These are phyloP conservation scores for Picea glauca DNA, from an alignment of 75 land plant genomes.

Conservation along the genomic window DNA sequence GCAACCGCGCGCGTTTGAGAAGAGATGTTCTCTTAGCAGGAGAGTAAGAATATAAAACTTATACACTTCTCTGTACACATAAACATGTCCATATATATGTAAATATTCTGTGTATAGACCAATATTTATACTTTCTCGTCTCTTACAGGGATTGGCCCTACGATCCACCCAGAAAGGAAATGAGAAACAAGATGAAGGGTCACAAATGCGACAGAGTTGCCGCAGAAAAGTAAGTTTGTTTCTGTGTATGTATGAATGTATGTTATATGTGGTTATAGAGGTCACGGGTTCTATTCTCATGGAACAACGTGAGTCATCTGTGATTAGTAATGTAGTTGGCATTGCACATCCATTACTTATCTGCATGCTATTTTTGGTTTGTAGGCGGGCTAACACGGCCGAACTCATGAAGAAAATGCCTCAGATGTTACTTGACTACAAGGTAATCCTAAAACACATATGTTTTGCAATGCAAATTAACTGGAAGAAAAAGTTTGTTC, in stretches of 20 bases:
- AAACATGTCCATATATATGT: neutral
- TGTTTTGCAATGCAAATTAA: neutral
- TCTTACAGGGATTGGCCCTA: conserved; percentile 82
- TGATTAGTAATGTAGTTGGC: neutral
- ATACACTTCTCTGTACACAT: neutral
- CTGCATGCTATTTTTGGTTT: conserved; percentile 5
- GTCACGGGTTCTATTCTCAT: neutral
- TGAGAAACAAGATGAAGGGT: conserved; percentile 83
- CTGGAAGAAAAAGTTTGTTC: no score
- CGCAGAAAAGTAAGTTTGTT: conserved; percentile 61
- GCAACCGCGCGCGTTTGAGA: conserved; percentile 75
- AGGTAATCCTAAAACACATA: conserved; percentile 35
- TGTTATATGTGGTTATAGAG: conserved; percentile 2
- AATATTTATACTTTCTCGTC: neutral
- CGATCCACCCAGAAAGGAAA: conserved; percentile 75
- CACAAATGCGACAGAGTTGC: conserved; percentile 93
- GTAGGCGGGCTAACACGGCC: conserved; percentile 70
- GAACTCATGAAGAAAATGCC: conserved; percentile 97
- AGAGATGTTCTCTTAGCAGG: conserved; percentile 85
- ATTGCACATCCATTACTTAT: neutral
- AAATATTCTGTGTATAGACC: neutral
- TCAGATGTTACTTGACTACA: conserved; percentile 73
- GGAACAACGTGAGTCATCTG: neutral
- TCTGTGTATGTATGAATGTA: neutral
- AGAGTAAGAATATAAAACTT: conserved; percentile 29